Conservation (phyloP, 805 yeast species). For the Metschnikowia chrysomelidarum region DNA sequence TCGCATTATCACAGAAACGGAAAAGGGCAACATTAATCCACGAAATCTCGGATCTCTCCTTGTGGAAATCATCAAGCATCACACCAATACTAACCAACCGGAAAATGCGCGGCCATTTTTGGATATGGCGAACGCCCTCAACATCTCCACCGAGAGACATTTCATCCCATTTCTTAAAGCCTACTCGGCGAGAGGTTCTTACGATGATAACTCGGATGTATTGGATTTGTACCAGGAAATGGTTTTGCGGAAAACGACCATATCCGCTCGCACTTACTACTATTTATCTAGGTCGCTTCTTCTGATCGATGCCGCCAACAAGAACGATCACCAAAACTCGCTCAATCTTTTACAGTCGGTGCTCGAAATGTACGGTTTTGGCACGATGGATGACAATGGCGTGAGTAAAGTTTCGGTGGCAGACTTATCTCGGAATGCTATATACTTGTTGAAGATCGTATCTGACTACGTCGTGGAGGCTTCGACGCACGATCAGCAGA, state of each 20-base stretch:
- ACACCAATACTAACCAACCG: slow-evolving; percentile 17
- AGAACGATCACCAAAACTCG: slow-evolving; percentile 27
- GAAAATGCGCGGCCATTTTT: slow-evolving; percentile 24
- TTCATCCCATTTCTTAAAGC: slow-evolving; percentile 31
- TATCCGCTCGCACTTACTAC: slow-evolving; percentile 30
- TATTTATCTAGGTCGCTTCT: slow-evolving; percentile 32
- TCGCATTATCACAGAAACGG: slow-evolving; percentile 16
- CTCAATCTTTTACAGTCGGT: slow-evolving; percentile 29
- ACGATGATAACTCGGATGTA: slow-evolving; percentile 23
- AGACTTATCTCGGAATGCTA: slow-evolving; percentile 19
- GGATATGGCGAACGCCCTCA: slow-evolving; percentile 16
- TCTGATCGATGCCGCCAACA: slow-evolving; percentile 23
- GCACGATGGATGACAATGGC: slow-evolving; percentile 9
- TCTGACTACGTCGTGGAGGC: slow-evolving; percentile 23
- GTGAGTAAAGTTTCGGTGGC: slow-evolving; percentile 6
- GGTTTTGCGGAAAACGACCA: slow-evolving; percentile 25
- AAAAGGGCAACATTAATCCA: slow-evolving; percentile 5
- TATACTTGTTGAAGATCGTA: slow-evolving; percentile 26
- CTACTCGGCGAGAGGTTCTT: slow-evolving; percentile 18
- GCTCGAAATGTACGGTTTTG: slow-evolving; percentile 32
- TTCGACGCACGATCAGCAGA: slow-evolving; percentile 14
- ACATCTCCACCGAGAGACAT: slow-evolving; percentile 24
- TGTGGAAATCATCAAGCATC: slow-evolving; percentile 28
- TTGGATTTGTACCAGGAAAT: slow-evolving; percentile 33
- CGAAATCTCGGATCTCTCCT: slow-evolving; percentile 18